These are phyloP conservation scores for Yarrowia osloensis DNA, from an alignment of 805 yeast species.

Conservation along the genomic window DNA sequence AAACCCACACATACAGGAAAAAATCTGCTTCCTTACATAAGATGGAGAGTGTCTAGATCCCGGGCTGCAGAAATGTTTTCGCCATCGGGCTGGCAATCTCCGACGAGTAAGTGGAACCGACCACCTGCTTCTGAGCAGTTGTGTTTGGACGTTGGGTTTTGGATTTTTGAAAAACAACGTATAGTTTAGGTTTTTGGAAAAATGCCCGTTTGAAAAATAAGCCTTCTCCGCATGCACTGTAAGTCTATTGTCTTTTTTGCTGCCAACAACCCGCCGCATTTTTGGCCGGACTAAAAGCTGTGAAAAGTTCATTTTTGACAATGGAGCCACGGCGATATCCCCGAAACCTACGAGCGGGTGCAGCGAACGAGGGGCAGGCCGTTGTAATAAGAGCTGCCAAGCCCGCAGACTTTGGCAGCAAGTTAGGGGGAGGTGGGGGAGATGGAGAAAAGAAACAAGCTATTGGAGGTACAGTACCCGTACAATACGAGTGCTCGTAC, in stretches of 20 bases:
- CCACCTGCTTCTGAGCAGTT: neutral
- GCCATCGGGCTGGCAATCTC: neutral
- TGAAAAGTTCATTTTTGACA: too few species aligned
- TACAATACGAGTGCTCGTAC: too few species aligned
- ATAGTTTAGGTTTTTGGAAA: neutral
- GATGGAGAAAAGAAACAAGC: too few species aligned
- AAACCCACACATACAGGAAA: too few species aligned
- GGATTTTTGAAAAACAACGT: neutral
- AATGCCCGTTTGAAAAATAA: neutral
- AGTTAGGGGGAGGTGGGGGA: neutral
- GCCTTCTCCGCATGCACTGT: neutral
- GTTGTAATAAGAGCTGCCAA: neutral
- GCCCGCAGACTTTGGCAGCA: neutral
- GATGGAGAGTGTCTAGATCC: neutral
- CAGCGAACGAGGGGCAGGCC: neutral
- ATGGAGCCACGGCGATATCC: neutral
- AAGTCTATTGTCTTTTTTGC: too few species aligned
- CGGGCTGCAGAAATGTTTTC: too few species aligned
- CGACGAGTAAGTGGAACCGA: neutral
- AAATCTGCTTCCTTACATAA: too few species aligned
- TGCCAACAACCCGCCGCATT: too few species aligned
- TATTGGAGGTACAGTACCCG: too few species aligned
- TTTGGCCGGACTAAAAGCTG: too few species aligned
- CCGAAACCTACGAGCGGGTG: neutral
- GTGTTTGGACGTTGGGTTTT: too few species aligned